Conservation (phyloP, 2,329 filamentous ascomycete genomes). For the Botrytis medusae region DNA sequence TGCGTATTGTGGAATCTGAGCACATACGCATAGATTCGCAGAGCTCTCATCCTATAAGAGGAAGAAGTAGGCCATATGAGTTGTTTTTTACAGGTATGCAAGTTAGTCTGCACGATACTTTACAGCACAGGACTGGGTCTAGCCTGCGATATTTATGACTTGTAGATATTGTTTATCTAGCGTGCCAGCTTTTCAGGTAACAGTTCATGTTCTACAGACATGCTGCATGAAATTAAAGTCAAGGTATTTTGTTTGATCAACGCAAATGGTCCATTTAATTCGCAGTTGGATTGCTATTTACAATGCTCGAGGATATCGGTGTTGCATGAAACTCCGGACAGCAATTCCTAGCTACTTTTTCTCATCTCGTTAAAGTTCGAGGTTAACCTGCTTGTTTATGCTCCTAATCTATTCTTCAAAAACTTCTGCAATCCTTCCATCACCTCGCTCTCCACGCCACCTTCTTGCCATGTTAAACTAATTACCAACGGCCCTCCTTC, state of each 20-base stretch:
- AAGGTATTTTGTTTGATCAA: too few relatives aligned
- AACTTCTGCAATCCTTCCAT: constrained; percentile 21
- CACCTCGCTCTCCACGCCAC: constrained; percentile 26
- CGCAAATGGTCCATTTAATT: background rate
- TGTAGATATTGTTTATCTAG: background rate
- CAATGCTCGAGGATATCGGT: background rate
- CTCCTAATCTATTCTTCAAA: background rate
- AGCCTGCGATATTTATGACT: background rate
- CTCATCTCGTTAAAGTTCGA: too few relatives aligned
- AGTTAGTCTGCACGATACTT: background rate
- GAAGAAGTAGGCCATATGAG: background rate
- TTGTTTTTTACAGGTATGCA: background rate
- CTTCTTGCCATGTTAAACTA: constrained; percentile 31
- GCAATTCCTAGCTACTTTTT: background rate
- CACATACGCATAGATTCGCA: background rate
- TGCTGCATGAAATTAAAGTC: background rate
- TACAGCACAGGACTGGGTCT: background rate
- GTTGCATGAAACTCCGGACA: too few relatives aligned
- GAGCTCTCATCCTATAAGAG: background rate
- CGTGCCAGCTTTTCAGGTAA: background rate
- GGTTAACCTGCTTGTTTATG: too few relatives aligned
- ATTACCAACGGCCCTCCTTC: constrained; percentile 28
- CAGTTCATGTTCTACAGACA: background rate
- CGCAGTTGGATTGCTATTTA: background rate
- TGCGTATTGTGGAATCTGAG: background rate